Evolutionary conservation across 192 early-diverging fungal species (phyloP).

Genomic region (Gigaspora rosea): DNA sequence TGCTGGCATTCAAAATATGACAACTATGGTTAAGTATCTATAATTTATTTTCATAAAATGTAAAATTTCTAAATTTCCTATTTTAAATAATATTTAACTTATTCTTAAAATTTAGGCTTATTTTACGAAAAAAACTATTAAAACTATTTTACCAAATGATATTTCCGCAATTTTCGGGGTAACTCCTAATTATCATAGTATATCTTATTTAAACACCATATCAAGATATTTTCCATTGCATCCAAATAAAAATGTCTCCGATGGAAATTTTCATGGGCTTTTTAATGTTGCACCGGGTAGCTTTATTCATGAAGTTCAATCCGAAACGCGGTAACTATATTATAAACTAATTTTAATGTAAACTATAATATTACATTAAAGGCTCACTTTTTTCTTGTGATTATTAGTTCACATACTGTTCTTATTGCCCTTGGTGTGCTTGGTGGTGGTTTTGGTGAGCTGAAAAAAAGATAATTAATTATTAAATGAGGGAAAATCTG

Average conservation of each 20-base stretch:
- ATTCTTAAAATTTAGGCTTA: background rate
- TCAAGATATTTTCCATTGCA: slow-evolving; percentile 9
- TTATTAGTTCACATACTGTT: slow-evolving; percentile 19
- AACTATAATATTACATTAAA: background rate
- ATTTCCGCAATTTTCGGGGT: background rate
- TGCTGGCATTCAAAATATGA: slow-evolving; percentile 2
- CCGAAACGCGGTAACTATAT: background rate
- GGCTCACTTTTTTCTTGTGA: background rate
- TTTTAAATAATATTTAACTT: background rate
- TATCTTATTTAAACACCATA: background rate
- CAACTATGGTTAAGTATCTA: background rate
- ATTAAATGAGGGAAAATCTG: too few species aligned
- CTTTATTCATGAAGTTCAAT: background rate
- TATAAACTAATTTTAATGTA: background rate
- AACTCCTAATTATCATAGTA: background rate
- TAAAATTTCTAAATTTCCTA: background rate
- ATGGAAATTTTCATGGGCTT: background rate
- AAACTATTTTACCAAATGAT: background rate
- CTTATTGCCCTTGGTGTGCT: background rate
- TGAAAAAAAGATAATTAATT: background rate
- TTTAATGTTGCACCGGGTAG: background rate
- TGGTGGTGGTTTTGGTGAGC: slow-evolving; percentile 9
- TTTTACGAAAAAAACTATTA: background rate
- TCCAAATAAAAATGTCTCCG: background rate
- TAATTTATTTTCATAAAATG: too few species aligned